These are phyloP conservation scores for Rhodotorula toruloides DNA, from an alignment of 768 basidiomycete species.

Conservation along the genomic window DNA sequence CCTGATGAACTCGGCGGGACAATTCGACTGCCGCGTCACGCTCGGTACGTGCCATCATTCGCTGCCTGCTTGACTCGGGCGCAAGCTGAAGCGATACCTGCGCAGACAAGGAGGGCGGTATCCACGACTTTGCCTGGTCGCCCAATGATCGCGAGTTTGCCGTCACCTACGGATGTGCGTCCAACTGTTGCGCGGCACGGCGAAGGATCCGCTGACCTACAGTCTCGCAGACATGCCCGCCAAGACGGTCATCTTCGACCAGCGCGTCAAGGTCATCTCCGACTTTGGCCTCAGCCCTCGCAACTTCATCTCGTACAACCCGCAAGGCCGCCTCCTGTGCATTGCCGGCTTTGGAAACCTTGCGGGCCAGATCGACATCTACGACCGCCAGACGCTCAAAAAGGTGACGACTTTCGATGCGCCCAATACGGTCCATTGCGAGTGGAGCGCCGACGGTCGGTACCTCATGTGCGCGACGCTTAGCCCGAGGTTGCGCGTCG, in stretches of 20 bases:
- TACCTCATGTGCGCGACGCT: slow-evolving; percentile 91
- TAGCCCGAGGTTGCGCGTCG: slow-evolving; percentile 90
- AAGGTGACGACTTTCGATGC: slow-evolving; percentile 78
- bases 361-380: slow-evolving; percentile 85
- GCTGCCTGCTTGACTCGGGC: background rate
- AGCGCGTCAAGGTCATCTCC: slow-evolving; percentile 75
- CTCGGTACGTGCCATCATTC: slow-evolving; percentile 45
- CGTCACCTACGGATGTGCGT: slow-evolving; percentile 90
- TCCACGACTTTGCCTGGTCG: slow-evolving; percentile 94
- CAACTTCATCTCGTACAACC: slow-evolving; percentile 92
- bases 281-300: slow-evolving; percentile 85
- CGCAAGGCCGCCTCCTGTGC: slow-evolving; percentile 78
- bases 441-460: slow-evolving; percentile 90
- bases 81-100: slow-evolving; percentile 35
- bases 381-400: slow-evolving; percentile 76
- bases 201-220: background rate
- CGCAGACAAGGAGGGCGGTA: slow-evolving; percentile 92
- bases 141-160: slow-evolving; percentile 84
- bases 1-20: slow-evolving; percentile 82
- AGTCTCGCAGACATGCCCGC: slow-evolving; percentile 76
- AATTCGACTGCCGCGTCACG: slow-evolving; percentile 81
- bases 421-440: slow-evolving; percentile 86
- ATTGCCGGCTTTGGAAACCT: slow-evolving; percentile 96
- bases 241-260: slow-evolving; percentile 84
- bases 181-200: slow-evolving; percentile 3